Evolutionary conservation across 306 rosid genomes (phyloP).

Genomic region (Spatholobus suberectus): DNA sequence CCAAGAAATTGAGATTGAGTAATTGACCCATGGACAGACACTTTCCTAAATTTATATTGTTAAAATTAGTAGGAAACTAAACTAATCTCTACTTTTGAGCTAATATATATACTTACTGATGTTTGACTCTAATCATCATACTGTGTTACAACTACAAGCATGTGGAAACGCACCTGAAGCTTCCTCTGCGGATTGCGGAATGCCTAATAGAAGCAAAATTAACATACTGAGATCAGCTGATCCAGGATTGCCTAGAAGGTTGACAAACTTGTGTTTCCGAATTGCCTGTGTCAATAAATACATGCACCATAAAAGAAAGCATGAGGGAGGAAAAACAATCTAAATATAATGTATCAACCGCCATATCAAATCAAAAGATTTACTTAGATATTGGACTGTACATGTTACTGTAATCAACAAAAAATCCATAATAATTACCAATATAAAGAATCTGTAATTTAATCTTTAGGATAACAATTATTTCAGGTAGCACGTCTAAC

Average conservation of each 20-base stretch:
- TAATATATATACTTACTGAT: neutral
- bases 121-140: slow-evolving; percentile 20
- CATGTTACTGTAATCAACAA: no score
- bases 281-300: slow-evolving; percentile 79
- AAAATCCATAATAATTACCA: no score
- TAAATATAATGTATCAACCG: neutral
- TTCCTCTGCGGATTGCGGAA: slow-evolving; percentile 67
- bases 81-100: neutral
- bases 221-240: slow-evolving; percentile 91
- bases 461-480: neutral
- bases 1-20: slow-evolving; percentile 94
- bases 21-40: slow-evolving; percentile 79
- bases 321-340: neutral
- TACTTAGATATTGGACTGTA: neutral
- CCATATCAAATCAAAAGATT: neutral
- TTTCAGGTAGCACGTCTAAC: neutral
- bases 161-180: slow-evolving; percentile 70
- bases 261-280: slow-evolving; percentile 83
- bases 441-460: no score
- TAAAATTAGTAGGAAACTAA: neutral
- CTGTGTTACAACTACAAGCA: neutral
- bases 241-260: slow-evolving; percentile 87
- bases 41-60: slow-evolving; percentile 60
- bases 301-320: neutral
- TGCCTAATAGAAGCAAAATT: slow-evolving; percentile 78